A percentile compares a stretch with the other conserved stretches of the same genome.
These are phyloP conservation scores for Allium sativum DNA, from an alignment of 106 monocot genomes.

Conservation along the genomic window DNA sequence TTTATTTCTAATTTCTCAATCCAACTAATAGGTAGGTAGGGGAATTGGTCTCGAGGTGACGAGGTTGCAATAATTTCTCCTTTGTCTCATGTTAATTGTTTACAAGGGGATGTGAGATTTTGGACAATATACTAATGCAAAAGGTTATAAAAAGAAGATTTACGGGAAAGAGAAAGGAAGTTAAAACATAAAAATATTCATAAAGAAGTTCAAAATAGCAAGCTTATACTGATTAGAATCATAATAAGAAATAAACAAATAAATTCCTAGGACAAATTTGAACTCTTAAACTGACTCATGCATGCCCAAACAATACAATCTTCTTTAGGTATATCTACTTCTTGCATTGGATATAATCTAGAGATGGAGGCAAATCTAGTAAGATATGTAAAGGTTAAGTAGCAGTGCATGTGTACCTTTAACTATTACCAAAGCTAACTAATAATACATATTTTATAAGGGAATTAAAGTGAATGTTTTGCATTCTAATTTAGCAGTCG, in stretches of 20 bases:
- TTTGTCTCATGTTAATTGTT: not conserved
- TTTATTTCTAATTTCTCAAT: too few relatives aligned
- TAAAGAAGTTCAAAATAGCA: not conserved
- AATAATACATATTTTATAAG: too few relatives aligned
- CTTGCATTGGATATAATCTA: too few relatives aligned
- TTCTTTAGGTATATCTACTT: constrained; percentile 1
- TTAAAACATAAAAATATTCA: not conserved
- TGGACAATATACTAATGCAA: not conserved
- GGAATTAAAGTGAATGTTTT: too few relatives aligned
- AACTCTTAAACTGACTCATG: not conserved
- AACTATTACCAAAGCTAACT: too few relatives aligned
- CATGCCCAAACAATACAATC: constrained; percentile 5
- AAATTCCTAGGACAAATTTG: not conserved
- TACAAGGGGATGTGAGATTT: not conserved
- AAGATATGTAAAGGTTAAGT: too few relatives aligned
- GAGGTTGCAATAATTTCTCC: not conserved
- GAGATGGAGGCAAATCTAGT: too few relatives aligned
- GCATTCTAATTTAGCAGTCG: too few relatives aligned
- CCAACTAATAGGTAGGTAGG: too few relatives aligned
- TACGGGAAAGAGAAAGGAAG: not conserved
- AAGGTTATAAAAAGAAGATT: not conserved
- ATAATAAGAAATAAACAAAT: not conserved
- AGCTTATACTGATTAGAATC: not conserved
- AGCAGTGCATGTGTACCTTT: too few relatives aligned
- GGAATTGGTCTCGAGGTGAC: too few relatives aligned